Evolutionary conservation across 345 rosid species (phyloP), one percentile per base, ranked within the genome.

Genomic region (Aquilaria malaccensis): DNA sequence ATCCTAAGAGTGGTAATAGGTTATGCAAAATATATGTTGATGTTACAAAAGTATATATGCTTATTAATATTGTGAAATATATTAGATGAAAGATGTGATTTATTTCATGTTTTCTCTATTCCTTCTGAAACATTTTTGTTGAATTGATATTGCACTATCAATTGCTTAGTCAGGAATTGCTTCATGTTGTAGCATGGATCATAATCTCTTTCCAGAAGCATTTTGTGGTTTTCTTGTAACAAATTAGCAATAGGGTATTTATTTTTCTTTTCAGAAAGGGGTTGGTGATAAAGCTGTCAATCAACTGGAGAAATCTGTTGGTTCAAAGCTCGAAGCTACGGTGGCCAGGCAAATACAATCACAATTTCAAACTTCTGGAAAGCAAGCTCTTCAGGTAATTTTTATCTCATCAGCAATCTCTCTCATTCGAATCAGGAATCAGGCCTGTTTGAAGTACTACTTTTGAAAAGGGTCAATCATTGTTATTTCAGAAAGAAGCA

Each of bases 331-430:
- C 31, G 85, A 83, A 75, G 77, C 80, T 61, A 70, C 78, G 0
- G 74, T 81, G 45, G 76, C 84, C 57, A 74, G 82, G 77, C 89
- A 81, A 77, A 84, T 84, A 50, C 89, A 84, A 69, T 66, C 79
- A 32, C 89, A 81, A 67, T 81, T 84, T 68, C 86, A 79, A 70
- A 84, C 86, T 66, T 75, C 80, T 59, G 89, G 89, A 50, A 84
- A 78, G 74, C 89, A 81, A 71, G 83, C 83, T 51, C 89, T 84
- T 29, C 89, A 84, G 89, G 89, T 79, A 72, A 56, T 52, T 66
- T 63, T 32, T 57, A 47, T 22, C 7, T 9, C 43, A 37, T 37
- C 43, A 37, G 5, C 43, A 4, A 37, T 9, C 43, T 37, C 5
- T 37, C 43, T 37, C 43, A 37, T 22, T 22, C 22, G 22, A 22